Conservation (phyloP, 768 basidiomycete genomes). For the Phanerochaete carnosa region DNA sequence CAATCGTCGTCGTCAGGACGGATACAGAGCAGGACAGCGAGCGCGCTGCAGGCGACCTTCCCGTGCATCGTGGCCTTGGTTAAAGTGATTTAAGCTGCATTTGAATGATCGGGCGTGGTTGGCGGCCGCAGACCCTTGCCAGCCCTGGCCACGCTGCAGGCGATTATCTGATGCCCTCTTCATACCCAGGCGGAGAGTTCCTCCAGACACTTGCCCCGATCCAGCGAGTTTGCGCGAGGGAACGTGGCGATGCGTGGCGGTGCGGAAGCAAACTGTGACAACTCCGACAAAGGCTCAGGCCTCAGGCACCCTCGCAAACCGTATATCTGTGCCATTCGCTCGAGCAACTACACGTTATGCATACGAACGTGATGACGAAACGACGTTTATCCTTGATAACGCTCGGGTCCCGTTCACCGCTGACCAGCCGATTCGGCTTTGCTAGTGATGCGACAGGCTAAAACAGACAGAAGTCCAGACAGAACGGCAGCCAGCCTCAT, state of each 20-base stretch:
- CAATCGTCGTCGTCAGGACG: background rate
- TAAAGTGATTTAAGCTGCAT: background rate
- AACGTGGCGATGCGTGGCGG: background rate
- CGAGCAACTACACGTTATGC: background rate
- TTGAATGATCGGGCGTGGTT: slow-evolving; percentile 6
- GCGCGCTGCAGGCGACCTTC: background rate
- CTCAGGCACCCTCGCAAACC: background rate
- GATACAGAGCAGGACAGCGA: background rate
- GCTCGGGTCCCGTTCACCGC: background rate
- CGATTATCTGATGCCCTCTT: slow-evolving; percentile 8
- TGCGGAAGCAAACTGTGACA: background rate
- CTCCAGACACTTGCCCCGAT: background rate
- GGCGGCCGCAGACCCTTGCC: slow-evolving; percentile 3
- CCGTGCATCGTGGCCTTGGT: slow-evolving; percentile 1
- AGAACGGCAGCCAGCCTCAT: background rate
- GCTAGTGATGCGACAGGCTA: background rate
- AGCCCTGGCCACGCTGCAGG: slow-evolving; percentile 10
- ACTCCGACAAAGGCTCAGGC: background rate
- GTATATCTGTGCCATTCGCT: background rate
- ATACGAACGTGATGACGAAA: background rate
- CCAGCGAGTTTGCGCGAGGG: background rate
- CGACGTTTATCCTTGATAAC: background rate
- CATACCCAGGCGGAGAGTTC: background rate
- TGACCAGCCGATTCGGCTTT: no score
- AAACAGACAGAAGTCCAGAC: background rate